These are phyloP conservation scores for Vaccinium myrtillus DNA, from an alignment of 148 eudicot genomes.

Conservation along the genomic window DNA sequence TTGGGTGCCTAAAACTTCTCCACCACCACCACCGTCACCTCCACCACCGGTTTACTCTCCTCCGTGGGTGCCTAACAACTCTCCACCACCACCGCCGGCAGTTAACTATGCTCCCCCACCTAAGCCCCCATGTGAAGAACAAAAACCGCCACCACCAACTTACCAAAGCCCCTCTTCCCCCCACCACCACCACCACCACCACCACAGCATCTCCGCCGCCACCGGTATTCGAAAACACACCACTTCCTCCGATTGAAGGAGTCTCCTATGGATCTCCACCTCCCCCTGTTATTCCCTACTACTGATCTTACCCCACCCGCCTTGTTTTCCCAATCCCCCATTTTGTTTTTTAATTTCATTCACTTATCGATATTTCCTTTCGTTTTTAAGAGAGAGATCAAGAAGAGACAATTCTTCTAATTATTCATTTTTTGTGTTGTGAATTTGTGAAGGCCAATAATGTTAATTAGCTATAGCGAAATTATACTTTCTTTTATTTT, in stretches of 20 bases:
- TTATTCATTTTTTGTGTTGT: too few species aligned
- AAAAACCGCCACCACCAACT: not conserved
- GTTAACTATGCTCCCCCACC: not conserved
- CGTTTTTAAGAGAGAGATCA: too few species aligned
- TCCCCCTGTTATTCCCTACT: slow-evolving; percentile 57
- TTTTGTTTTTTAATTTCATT: not conserved
- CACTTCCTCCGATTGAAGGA: slow-evolving; percentile 54
- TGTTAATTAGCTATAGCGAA: too few species aligned
- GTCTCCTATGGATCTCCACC: slow-evolving; percentile 69
- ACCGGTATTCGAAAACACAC: slow-evolving; percentile 22
- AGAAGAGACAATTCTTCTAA: too few species aligned
- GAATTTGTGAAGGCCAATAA: too few species aligned
- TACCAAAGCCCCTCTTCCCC: not conserved
- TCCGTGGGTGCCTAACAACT: not conserved
- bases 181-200: slow-evolving; percentile 23
- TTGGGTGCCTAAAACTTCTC: too few species aligned
- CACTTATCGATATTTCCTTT: not conserved
- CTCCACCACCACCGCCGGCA: not conserved
- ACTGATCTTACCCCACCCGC: slow-evolving; percentile 23
- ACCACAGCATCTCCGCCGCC: slow-evolving; percentile 20
- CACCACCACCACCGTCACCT: slow-evolving; percentile 13
- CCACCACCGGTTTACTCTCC: not conserved
- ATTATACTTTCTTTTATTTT: too few species aligned
- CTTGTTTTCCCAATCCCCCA: not conserved
- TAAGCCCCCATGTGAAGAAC: not conserved